These are phyloP conservation scores for Penicillium expansum DNA, from an alignment of 2,329 filamentous ascomycete species.

Conservation along the genomic window DNA sequence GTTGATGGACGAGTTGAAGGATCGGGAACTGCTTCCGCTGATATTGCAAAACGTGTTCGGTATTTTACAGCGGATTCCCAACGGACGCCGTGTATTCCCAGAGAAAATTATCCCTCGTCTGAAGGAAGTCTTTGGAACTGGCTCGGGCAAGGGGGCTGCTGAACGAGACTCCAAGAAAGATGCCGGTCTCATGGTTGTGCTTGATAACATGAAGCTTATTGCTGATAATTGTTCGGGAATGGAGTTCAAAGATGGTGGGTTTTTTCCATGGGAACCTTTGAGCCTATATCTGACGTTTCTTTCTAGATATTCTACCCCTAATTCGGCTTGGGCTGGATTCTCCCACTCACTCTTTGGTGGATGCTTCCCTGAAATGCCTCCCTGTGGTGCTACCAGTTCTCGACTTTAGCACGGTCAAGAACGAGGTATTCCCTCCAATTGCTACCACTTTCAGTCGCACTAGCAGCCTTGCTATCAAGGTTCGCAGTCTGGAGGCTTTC, in stretches of 20 bases:
- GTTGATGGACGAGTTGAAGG: slow-evolving; percentile 88
- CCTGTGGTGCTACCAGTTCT: slow-evolving; percentile 80
- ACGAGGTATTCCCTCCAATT: slow-evolving; percentile 91
- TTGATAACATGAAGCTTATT: slow-evolving; percentile 76
- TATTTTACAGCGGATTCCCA: slow-evolving; percentile 75
- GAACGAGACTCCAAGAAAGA: slow-evolving; percentile 83
- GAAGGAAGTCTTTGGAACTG: slow-evolving; percentile 74
- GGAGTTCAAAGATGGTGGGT: slow-evolving; percentile 86
- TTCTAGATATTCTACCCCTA: slow-evolving; percentile 78
- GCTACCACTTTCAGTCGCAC: slow-evolving; percentile 89
- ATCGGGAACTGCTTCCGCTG: slow-evolving; percentile 77
- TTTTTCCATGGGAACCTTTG: slow-evolving; percentile 3
- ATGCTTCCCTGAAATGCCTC: slow-evolving; percentile 76
- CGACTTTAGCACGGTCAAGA: slow-evolving; percentile 95
- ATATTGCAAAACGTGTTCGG: slow-evolving; percentile 92
- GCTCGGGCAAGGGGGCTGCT: slow-evolving; percentile 46
- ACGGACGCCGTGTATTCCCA: slow-evolving; percentile 72
- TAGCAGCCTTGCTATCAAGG: slow-evolving; percentile 90
- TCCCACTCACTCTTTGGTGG: slow-evolving; percentile 82
- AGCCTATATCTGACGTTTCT: slow-evolving; percentile 19
- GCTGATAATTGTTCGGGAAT: slow-evolving; percentile 81
- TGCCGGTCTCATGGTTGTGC: slow-evolving; percentile 83
- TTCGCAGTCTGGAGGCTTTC: slow-evolving; percentile 86
- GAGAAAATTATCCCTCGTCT: slow-evolving; percentile 83
- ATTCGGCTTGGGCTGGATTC: slow-evolving; percentile 82